Base-by-base conservation (phyloP, 75 land plant genomes). In the Larix kaempferi region DNA sequence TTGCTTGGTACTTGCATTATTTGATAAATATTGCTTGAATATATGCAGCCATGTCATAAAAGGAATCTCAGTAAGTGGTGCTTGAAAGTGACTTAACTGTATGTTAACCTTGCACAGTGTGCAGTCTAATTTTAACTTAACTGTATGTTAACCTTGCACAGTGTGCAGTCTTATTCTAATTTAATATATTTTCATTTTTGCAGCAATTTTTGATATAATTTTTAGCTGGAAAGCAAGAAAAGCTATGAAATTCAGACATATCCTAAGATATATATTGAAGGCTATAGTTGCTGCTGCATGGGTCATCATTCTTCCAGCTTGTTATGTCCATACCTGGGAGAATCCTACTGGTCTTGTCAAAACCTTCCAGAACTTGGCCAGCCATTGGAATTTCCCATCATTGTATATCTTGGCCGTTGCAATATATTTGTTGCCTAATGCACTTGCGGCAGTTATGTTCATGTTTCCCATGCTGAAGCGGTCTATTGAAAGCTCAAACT, bases 361-460 rank as follows among this genome's bases (percentile, higher is more conserved):
- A 74, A 57, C 75, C 21, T 23, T 84, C 74, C 73, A 85, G 57
- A 86, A 83, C 59, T 82, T 88, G 86, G 60, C 86, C 65, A 87
- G 86, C 19, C 73, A 78, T 21, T 86, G 86, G 85, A 78, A 67
- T 59, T 13, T 57, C 17, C 80, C 88, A 21, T 90, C 92, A 25
- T 80, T 91, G 21, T 96, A 92, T 64, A 81, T 92, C 85, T 77
- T 91, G 57, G 85, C 91, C 2, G 82, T 98, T 12, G 91, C 80
- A 26, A 76, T 95, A 57, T 97, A 97, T 78, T 81, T 98, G 85
- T 37, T 90, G 35, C 98, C 99, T 21, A 93, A 98, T 79, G 82
- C 89, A 8, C 67, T 98, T 65, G 87, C 94, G 71, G 88, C 87
- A 19, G 6, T 88, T 37, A 44, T 98, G 23, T 98, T 98, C 76